These are phyloP conservation scores for Claviceps fusiformis DNA, from an alignment of 2,329 filamentous ascomycete genomes.

Conservation along the genomic window DNA sequence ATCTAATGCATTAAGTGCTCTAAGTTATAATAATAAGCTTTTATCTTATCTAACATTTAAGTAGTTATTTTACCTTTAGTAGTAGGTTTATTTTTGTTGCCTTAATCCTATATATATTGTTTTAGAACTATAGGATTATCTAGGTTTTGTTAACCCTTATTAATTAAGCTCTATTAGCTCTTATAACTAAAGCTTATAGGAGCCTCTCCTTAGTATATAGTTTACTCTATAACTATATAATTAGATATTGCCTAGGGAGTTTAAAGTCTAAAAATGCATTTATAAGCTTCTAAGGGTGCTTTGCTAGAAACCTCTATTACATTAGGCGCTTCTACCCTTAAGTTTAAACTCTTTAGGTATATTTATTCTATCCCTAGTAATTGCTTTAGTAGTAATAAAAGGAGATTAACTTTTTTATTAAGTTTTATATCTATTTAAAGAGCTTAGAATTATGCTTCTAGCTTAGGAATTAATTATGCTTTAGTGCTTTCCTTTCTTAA, in stretches of 20 bases:
- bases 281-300: background rate
- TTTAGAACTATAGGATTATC: too few species aligned
- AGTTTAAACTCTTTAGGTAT: background rate
- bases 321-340: background rate
- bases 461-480: background rate
- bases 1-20: too few species aligned
- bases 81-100: too few species aligned
- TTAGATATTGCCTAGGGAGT: background rate
- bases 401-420: background rate
- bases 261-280: background rate
- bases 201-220: too few species aligned
- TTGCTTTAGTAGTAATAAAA: background rate
- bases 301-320: background rate
- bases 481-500: background rate
- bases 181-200: too few species aligned
- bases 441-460: background rate
- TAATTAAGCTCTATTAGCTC: too few species aligned
- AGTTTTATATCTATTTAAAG: background rate
- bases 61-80: too few species aligned
- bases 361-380: background rate
- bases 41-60: too few species aligned
- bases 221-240: background rate
- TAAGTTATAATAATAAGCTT: too few species aligned
- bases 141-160: too few species aligned
- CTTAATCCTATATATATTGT: too few species aligned